phyloP scores from a whole-genome alignment of 306 rosid genomes.

The Quercus wislizeni region DNA sequence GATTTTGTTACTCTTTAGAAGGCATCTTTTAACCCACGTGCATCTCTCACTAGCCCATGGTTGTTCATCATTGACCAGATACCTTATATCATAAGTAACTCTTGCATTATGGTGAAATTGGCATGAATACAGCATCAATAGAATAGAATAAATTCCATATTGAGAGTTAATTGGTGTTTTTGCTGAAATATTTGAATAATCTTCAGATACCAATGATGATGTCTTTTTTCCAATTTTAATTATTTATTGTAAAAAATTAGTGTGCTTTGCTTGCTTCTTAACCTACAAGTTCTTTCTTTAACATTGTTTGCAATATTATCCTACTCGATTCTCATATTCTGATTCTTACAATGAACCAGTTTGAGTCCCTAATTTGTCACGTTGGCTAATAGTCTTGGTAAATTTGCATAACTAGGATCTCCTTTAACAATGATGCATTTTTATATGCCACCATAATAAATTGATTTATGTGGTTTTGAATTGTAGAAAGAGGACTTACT shows the following conservation, averaged over 20 bases:
- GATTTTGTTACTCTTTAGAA: too few relatives aligned
- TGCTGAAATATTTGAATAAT: background rate
- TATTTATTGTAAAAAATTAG: background rate
- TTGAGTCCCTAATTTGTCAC: background rate
- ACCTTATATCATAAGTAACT: too few relatives aligned
- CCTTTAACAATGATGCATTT: background rate
- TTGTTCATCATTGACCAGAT: too few relatives aligned
- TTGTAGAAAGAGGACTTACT: constrained; percentile 69
- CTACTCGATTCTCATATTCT: background rate
- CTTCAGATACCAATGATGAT: background rate
- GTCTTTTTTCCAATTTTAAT: background rate
- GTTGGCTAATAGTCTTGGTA: background rate
- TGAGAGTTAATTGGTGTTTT: too few relatives aligned
- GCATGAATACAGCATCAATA: too few relatives aligned
- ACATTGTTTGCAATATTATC: background rate
- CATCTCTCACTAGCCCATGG: too few relatives aligned
- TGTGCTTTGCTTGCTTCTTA: background rate
- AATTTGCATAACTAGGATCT: background rate
- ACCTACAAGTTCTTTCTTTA: background rate
- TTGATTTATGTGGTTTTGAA: constrained; percentile 17
- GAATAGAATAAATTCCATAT: too few relatives aligned
- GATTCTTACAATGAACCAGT: background rate
- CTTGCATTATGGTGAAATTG: too few relatives aligned
- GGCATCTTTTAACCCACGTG: too few relatives aligned
- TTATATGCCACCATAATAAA: background rate